Percentiles rank a stretch among this genome's conserved stretches.
Conservation (phyloP, 495 filamentous ascomycete genomes). For the Penicillium daleae region DNA sequence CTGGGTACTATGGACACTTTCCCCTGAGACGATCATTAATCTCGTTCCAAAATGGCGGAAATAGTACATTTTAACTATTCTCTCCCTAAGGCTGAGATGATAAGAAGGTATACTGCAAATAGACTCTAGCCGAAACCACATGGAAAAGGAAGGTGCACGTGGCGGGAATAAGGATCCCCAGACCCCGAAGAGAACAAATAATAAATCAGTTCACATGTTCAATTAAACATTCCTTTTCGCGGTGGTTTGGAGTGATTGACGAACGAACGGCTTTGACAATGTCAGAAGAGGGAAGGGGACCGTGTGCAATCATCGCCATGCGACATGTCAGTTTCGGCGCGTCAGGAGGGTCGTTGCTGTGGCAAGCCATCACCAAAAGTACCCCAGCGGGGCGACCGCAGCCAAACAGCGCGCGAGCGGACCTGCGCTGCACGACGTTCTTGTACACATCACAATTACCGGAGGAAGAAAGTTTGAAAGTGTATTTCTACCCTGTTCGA, state of each 20-base stretch:
- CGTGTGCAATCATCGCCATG: slow-evolving; percentile 8
- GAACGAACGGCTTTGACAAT: not conserved
- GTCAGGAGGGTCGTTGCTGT: slow-evolving; percentile 5
- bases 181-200: not conserved
- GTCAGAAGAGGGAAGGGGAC: not conserved
- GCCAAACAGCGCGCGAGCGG: slow-evolving; percentile 19
- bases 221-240: not conserved
- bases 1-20: not conserved
- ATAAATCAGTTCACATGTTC: not conserved
- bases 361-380: slow-evolving; percentile 5
- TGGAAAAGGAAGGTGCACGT: slow-evolving; percentile 17
- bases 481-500: not conserved
- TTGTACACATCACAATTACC: slow-evolving; percentile 30
- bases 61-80: not conserved
- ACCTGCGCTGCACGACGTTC: slow-evolving; percentile 22
- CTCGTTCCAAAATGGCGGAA: not conserved
- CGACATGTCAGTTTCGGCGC: slow-evolving; percentile 26
- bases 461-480: not conserved
- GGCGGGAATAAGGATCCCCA: slow-evolving; percentile 3
- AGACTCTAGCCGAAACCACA: slow-evolving; percentile 13
- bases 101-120: not conserved
- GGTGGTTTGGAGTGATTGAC: not conserved
- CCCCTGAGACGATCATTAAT: not conserved
- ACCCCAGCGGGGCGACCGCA: not conserved
- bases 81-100: not conserved